Base-by-base conservation (phyloP, 176 grass and related monocot genomes). In the Zoysia japonica region DNA sequence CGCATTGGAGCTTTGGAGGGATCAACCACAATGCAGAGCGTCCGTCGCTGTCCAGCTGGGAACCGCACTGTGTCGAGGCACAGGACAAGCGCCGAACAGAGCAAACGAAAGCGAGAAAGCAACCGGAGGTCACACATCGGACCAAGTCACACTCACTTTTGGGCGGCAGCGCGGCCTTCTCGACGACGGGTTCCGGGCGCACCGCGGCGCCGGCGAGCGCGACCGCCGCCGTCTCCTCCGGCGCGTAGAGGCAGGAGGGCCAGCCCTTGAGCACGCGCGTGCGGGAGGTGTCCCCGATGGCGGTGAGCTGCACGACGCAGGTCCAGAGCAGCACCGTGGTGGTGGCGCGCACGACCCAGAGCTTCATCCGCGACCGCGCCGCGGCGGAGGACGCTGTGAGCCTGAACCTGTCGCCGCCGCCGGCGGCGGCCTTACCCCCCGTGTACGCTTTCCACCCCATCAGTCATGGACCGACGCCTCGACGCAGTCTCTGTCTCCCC, bases 241-340 rank as follows among this genome's bases (percentile, higher is more conserved):
- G 74, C 36, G 87, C 55, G 16, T 82, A 88, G 68, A 94, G 70
- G 87, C 87, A 94, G 28, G 94, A 89, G 0, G 92, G 92, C 87
- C 85, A 90, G 3, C 92, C 88, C 84, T 89, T 94, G 70, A 97
- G 92, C 52, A 97, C 70, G 48, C 89, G 59, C 0, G 95, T 91
- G 1, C 87, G 91, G 92, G 85, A 97, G 19, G 75, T 80, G 73
- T 90, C 92, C 15, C 87, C 80, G 53, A 94, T 60, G 44, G 89
- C 84, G 71, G 85, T 92, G 61, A 97, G 90, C 87, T 92, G 95
- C 56, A 90, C 70, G 73, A 86, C 87, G 89, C 87, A 90, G 11
- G 89, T 92, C 92, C 95, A 97, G 43, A 94, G 83, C 11, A 94
- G 61, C 47, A 92, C 77, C 43, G 78, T 86, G 16, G 83, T 92